Evolutionary conservation across 305 asterid genomes (phyloP).

Genomic region (Fraxinus xanthoxyloides): DNA sequence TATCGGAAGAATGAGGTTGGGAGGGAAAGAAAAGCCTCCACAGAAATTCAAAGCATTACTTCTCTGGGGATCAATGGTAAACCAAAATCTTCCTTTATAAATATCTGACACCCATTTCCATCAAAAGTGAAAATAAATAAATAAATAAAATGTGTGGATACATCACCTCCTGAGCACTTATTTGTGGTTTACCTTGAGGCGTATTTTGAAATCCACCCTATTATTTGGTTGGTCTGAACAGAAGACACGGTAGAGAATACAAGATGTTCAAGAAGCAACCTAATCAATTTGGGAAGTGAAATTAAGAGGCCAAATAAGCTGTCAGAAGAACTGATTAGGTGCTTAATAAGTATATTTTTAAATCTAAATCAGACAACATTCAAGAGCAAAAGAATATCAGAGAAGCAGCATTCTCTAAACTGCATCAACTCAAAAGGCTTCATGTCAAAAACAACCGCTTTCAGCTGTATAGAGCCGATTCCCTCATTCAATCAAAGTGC

Average conservation of each 20-base stretch:
- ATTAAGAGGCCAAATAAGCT: constrained; percentile 57
- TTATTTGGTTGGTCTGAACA: constrained; percentile 28
- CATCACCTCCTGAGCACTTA: neutral
- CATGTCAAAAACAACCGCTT: constrained; percentile 68
- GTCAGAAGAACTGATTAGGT: constrained; percentile 69
- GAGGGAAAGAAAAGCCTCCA: constrained; percentile 57
- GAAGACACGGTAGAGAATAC: constrained; percentile 40
- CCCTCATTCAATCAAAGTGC: constrained; percentile 36
- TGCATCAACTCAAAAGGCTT: constrained; percentile 66
- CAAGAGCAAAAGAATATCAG: constrained; percentile 44
- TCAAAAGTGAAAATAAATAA: neutral
- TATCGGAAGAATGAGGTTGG: constrained; percentile 32
- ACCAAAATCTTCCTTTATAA: neutral
- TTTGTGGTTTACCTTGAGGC: neutral
- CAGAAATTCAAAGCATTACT: constrained; percentile 40
- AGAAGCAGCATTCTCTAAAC: constrained; percentile 43
- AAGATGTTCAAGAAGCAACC: constrained; percentile 36
- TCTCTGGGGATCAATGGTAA: constrained; percentile 37
- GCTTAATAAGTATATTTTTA: constrained; percentile 63
- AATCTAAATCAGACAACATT: constrained; percentile 47
- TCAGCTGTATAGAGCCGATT: constrained; percentile 48
- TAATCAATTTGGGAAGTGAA: constrained; percentile 35
- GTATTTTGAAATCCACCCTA: neutral
- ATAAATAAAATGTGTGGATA: neutral
- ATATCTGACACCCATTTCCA: neutral